Evolutionary conservation across 176 grass and related monocot genomes (phyloP).

Genomic region (Phragmites australis): DNA sequence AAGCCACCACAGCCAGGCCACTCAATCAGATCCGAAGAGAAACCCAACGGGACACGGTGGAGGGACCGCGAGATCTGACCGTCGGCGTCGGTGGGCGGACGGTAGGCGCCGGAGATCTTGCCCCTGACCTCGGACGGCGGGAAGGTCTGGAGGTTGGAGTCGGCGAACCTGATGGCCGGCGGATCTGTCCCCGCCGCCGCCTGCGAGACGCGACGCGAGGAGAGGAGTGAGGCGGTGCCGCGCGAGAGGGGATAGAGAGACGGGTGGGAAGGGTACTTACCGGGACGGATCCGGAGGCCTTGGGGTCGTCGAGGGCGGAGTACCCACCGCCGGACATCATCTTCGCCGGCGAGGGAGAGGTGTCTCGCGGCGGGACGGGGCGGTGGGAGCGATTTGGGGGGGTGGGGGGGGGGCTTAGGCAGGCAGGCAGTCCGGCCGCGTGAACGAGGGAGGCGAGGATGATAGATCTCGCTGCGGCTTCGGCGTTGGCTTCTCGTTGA

Average conservation of each 20-base stretch:
- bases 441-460: neutral
- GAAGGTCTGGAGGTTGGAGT: slow-evolving; percentile 92
- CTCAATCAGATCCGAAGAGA: slow-evolving; percentile 36
- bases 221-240: neutral
- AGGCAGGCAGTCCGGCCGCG: neutral
- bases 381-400: neutral
- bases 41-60: neutral
- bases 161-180: slow-evolving; percentile 72
- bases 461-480: neutral
- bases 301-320: slow-evolving; percentile 79
- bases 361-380: slow-evolving; percentile 9
- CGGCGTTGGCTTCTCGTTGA: neutral
- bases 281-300: slow-evolving; percentile 88
- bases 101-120: slow-evolving; percentile 89
- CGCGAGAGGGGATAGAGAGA: neutral
- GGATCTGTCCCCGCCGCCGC: slow-evolving; percentile 70
- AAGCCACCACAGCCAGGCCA: neutral
- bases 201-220: slow-evolving; percentile 30
- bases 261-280: slow-evolving; percentile 34
- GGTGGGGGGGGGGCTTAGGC: neutral
- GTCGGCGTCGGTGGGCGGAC: slow-evolving; percentile 87
- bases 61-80: slow-evolving; percentile 56
- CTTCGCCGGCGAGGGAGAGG: slow-evolving; percentile 38
- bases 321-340: slow-evolving; percentile 97
- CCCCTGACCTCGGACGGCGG: slow-evolving; percentile 76